These are phyloP conservation scores for Clavispora phyllophila DNA, from an alignment of 805 yeast genomes.

Conservation along the genomic window DNA sequence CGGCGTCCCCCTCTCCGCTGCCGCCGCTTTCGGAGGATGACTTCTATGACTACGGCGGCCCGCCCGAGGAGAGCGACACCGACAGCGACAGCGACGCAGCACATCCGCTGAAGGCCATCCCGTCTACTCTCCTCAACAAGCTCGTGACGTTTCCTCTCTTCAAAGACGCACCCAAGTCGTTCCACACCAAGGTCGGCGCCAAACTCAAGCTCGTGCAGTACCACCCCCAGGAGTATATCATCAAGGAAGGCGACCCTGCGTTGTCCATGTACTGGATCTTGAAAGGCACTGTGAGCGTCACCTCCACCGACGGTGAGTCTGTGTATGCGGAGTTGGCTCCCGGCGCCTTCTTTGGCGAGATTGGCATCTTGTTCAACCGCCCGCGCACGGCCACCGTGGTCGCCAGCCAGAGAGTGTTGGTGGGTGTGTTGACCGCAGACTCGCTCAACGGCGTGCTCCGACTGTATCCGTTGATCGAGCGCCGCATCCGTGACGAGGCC, in stretches of 20 bases:
- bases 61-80: conserved; percentile 6
- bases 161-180: conserved; percentile 60
- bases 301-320: conserved; percentile 73
- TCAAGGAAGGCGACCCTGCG: conserved; percentile 68
- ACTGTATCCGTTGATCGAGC: conserved; percentile 59
- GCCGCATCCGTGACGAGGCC: conserved; percentile 71
- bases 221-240: conserved; percentile 65
- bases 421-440: conserved; percentile 65
- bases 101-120: conserved; percentile 23
- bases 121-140: conserved; percentile 50
- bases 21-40: background rate
- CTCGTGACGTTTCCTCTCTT: conserved; percentile 61
- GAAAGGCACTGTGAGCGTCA: conserved; percentile 71
- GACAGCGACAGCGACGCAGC: conserved; percentile 8
- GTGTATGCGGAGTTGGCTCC: conserved; percentile 63
- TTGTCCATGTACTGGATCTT: conserved; percentile 77
- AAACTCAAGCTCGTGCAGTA: conserved; percentile 55
- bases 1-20: background rate
- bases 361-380: conserved; percentile 68
- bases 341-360: conserved; percentile 75
- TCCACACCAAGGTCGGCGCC: conserved; percentile 54
- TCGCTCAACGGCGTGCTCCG: conserved; percentile 55
- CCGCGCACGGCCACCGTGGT: conserved; percentile 79
- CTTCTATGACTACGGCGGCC: conserved; percentile 7
- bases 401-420: conserved; percentile 59